Evolutionary conservation across 331 rosid genomes (phyloP), one percentile per base, ranked within the genome.

Genomic region (Rhamnella rubrinervis): DNA sequence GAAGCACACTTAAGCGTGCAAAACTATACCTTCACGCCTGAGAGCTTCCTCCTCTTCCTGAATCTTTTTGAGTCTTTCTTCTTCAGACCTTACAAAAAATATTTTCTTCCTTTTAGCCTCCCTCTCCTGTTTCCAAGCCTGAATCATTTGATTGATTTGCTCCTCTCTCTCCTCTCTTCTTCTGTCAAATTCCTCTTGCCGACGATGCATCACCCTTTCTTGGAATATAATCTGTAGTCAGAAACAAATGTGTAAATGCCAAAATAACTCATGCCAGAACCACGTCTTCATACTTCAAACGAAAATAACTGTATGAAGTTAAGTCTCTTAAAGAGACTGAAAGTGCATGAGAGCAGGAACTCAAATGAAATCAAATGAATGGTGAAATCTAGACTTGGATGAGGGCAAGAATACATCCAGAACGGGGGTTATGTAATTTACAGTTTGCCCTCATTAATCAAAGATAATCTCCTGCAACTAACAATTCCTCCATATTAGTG

Each of bases 41-140:
- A 79, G 78, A 9, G 92, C 92, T 79, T 95, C 97, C 81, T 91
- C 97, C 78, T 83, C 97, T 81, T 87, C 97, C 0, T 12, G 82
- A 81, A 87, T 71, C 73, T 76, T 95, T 60, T 73, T 81, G 21
- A 68, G 86, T 55, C 84, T 89, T 73, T 95, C 97, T 73, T 95
- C 99, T 65, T 95, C 97, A 23, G 78, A 55, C 68, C 68, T 82
- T 60, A 91, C 90, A 63, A 78, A 91, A 74, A 66, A 89, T 70
- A 89, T 87, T 70, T 83, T 83, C 90, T 91, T 95, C 74, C 99
- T 87, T 80, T 75, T 65, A 40, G 61, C 75, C 23, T 86, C 96
- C 83, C 96, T 84, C 66, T 91, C 97, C 52, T 57, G 85, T 67
- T 75, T 82, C 82, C 92, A 85, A 17, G 93, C 73, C 73, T 71